Evolutionary conservation across 78 protist species (phyloP).

Genomic region (Dictyostelium discoideum): DNA sequence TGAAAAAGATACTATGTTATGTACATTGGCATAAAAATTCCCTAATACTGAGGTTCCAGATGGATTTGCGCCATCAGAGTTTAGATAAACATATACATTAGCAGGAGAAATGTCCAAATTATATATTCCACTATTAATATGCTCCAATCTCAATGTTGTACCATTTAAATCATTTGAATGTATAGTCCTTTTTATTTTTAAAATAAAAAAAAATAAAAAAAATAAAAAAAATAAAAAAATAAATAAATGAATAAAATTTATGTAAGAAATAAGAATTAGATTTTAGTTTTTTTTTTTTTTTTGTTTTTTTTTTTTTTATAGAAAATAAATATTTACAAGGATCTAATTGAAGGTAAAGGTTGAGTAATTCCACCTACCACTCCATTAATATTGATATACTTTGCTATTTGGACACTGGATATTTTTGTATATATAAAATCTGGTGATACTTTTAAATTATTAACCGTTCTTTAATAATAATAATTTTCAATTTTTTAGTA

Average conservation of each 20-base stretch:
- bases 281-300: too few species aligned
- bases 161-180: not conserved
- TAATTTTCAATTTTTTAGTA: too few species aligned
- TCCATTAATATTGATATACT: not conserved
- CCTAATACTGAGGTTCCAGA: not conserved
- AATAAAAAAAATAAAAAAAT: not conserved
- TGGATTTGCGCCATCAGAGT: not conserved
- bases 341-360: not conserved
- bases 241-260: too few species aligned
- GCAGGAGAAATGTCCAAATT: not conserved
- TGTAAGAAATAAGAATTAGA: not conserved
- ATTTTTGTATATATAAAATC: not conserved
- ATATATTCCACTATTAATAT: not conserved
- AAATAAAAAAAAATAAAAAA: not conserved
- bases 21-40: not conserved
- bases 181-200: not conserved
- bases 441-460: not conserved
- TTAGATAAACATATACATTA: not conserved
- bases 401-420: too few species aligned
- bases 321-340: not conserved
- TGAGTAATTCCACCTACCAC: not conserved
- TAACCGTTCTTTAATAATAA: not conserved
- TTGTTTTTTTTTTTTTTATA: too few species aligned
- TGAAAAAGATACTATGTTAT: not conserved
- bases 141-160: not conserved